phyloP scores from a whole-genome alignment of 495 filamentous ascomycete species.

The Friedmanniomyces endolithicus region DNA sequence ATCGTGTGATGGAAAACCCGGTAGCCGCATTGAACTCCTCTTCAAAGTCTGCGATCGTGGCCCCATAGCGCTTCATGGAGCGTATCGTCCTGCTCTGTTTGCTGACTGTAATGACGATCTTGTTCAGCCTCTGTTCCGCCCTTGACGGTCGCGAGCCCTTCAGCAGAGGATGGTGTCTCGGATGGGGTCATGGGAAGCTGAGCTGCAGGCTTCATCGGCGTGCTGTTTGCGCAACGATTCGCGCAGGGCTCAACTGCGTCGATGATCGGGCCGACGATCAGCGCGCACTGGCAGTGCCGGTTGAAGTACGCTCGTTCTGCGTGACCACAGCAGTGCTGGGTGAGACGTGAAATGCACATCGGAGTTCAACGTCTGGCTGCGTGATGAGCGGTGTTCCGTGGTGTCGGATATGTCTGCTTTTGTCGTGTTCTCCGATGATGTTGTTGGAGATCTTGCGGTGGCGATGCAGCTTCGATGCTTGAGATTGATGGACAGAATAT shows the following conservation, averaged over 20 bases:
- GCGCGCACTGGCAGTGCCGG: conserved; percentile 2
- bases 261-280: neutral
- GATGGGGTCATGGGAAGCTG: neutral
- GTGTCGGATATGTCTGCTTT: no score
- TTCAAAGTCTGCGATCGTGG: neutral
- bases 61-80: neutral
- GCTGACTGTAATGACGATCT: neutral
- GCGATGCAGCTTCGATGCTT: neutral
- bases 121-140: no score
- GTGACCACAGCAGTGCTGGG: neutral
- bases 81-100: neutral
- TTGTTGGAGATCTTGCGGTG: no score
- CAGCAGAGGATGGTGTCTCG: neutral
- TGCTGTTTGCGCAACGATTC: neutral
- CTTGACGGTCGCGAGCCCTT: no score
- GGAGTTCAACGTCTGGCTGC: neutral
- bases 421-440: no score
- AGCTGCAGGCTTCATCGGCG: neutral
- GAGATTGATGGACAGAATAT: neutral
- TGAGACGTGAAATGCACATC: neutral
- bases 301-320: neutral
- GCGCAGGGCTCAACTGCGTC: neutral
- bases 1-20: no score
- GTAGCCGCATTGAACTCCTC: neutral
- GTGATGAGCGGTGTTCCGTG: no score